Percentiles rank a stretch among this genome's conserved stretches.
Conservation (phyloP, 2,329 filamentous ascomycete species). For the Fusarium nelsonii region DNA sequence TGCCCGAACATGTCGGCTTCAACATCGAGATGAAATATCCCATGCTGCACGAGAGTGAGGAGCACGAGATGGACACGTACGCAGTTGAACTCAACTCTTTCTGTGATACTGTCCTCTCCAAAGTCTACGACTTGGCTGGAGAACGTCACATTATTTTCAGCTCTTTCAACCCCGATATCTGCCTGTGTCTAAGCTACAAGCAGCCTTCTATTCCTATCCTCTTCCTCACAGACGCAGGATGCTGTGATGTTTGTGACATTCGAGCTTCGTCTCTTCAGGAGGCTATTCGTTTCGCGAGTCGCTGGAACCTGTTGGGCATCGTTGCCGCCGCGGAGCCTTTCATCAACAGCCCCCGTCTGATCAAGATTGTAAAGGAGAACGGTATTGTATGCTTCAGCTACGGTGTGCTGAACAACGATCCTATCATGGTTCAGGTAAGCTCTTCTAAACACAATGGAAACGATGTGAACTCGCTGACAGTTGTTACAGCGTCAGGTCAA, state of each 20-base stretch:
- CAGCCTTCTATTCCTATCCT: conserved; percentile 96
- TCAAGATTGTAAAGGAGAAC: conserved; percentile 93
- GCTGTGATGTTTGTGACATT: conserved; percentile 85
- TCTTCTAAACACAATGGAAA: neutral
- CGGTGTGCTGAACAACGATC: conserved; percentile 89
- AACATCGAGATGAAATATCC: conserved; percentile 99
- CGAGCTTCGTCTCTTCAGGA: conserved; percentile 93
- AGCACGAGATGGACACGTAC: conserved; percentile 96
- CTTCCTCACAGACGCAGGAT: conserved; percentile 92
- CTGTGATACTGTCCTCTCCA: conserved; percentile 90
- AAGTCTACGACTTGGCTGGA: conserved; percentile 87
- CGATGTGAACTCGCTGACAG: conserved; percentile 20
- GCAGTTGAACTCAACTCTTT: conserved; percentile 97
- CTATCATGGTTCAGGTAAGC: conserved; percentile 84
- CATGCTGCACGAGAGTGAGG: conserved; percentile 95
- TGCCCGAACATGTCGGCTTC: conserved; percentile 88
- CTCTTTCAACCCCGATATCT: conserved; percentile 97
- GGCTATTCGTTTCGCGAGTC: conserved; percentile 90
- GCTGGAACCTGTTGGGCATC: conserved; percentile 95
- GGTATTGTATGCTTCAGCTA: conserved; percentile 96
- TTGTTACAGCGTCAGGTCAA: conserved; percentile 80
- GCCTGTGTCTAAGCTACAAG: conserved; percentile 93
- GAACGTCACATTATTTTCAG: conserved; percentile 96
- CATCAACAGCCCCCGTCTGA: conserved; percentile 87
- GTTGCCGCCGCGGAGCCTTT: conserved; percentile 90